Evolutionary conservation across 1,139 yeast genomes (phyloP).

Genomic region (Lodderomyces beijingensis): DNA sequence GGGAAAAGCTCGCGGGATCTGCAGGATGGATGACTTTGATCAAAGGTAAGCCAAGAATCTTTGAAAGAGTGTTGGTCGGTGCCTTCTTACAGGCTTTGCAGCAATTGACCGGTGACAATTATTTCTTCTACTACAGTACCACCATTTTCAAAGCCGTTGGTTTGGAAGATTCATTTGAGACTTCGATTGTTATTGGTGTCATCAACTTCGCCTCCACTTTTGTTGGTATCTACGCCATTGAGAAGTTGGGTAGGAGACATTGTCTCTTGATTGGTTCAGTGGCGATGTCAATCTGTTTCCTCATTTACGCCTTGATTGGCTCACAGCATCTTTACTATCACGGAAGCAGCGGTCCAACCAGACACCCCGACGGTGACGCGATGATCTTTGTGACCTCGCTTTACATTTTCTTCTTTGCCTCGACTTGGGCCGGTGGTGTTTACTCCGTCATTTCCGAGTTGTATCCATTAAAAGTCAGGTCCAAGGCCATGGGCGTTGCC

Average conservation of each 20-base stretch:
- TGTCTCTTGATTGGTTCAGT: constrained; percentile 50
- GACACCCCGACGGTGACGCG: constrained; percentile 58
- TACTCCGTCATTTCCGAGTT: constrained; percentile 77
- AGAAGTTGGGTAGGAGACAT: constrained; percentile 65
- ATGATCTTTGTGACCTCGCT: constrained; percentile 75
- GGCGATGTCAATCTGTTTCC: constrained; percentile 53
- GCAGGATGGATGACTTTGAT: constrained; percentile 68
- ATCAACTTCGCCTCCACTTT: constrained; percentile 77
- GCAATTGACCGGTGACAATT: constrained; percentile 78
- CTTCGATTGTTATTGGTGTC: constrained; percentile 72
- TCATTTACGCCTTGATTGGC: constrained; percentile 60
- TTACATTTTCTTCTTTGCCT: constrained; percentile 78
- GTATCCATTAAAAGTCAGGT: constrained; percentile 73
- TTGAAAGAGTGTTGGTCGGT: constrained; percentile 64
- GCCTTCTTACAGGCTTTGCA: constrained; percentile 63
- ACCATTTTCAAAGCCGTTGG: constrained; percentile 76
- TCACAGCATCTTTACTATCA: constrained; percentile 56
- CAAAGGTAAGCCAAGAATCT: constrained; percentile 62
- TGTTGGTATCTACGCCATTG: constrained; percentile 62
- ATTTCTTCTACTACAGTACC: constrained; percentile 80
- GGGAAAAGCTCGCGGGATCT: constrained; percentile 57
- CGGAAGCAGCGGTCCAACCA: constrained; percentile 35
- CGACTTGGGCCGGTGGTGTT: constrained; percentile 84
- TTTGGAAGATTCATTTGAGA: constrained; percentile 71
- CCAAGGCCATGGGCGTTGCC: constrained; percentile 75